Percentiles rank a stretch among this genome's conserved stretches.
Conservation (phyloP, 106 monocot species). For the Dendrobium catenatum region DNA sequence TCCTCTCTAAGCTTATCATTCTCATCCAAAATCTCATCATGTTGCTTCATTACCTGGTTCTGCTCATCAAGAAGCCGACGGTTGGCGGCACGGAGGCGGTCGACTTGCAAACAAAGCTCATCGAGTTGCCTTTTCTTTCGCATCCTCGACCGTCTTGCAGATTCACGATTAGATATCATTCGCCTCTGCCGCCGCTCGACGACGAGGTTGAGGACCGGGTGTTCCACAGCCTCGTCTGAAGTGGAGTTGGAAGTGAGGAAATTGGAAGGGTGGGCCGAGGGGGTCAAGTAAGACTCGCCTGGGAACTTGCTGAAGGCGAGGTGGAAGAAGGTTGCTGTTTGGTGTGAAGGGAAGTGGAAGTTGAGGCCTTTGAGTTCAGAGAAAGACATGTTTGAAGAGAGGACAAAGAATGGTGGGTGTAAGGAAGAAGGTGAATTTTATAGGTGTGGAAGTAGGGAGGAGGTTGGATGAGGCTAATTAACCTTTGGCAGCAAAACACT, state of each 20-base stretch:
- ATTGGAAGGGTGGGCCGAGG: not conserved
- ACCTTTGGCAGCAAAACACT: no score
- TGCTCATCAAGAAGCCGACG: constrained; percentile 68
- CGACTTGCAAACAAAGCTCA: constrained; percentile 58
- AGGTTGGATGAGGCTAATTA: no score
- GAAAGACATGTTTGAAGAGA: constrained; percentile 29
- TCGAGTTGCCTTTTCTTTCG: constrained; percentile 86
- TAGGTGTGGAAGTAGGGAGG: not conserved
- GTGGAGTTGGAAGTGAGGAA: constrained; percentile 15
- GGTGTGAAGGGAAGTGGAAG: constrained; percentile 13
- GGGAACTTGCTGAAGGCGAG: constrained; percentile 19
- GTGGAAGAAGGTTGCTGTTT: constrained; percentile 9
- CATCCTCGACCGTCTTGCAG: constrained; percentile 81
- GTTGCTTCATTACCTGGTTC: constrained; percentile 40
- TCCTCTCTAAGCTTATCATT: constrained; percentile 48
- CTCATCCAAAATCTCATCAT: constrained; percentile 27
- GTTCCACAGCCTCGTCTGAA: constrained; percentile 40
- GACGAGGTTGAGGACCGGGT: constrained; percentile 21
- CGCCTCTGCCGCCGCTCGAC: constrained; percentile 64
- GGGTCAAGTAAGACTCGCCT: not conserved
- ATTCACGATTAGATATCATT: constrained; percentile 91
- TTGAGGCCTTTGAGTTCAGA: constrained; percentile 51
- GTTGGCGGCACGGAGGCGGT: constrained; percentile 40
- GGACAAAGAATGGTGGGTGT: not conserved
- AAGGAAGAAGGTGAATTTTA: not conserved